Evolutionary conservation across 1,139 yeast genomes (phyloP).

Genomic region (Magnusiomyces suaveolens): DNA sequence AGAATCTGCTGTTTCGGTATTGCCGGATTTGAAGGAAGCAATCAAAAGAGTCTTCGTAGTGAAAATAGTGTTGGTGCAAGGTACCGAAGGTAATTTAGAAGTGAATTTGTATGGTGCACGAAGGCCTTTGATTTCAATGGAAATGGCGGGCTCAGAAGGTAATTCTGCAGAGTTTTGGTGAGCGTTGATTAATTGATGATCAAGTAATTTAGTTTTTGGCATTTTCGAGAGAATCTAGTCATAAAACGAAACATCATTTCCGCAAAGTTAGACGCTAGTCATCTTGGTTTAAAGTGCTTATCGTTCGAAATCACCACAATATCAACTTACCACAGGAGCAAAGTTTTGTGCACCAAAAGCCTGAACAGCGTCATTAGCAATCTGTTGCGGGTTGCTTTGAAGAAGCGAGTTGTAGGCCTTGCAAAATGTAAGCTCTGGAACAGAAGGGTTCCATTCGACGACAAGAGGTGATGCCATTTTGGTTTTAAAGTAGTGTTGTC

Average conservation of each 20-base stretch:
- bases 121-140: not conserved
- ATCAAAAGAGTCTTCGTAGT: not conserved
- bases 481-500: no score
- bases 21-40: not conserved
- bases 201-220: not conserved
- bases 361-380: not conserved
- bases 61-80: not conserved
- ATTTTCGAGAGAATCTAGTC: not conserved
- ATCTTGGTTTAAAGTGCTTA: no score
- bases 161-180: not conserved
- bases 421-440: not conserved
- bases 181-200: not conserved
- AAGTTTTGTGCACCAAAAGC: not conserved
- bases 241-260: not conserved
- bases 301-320: not conserved
- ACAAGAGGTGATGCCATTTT: no score
- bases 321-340: not conserved
- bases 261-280: no score
- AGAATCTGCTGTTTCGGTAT: not conserved
- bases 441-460: constrained; percentile 4
- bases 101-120: not conserved
- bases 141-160: not conserved
- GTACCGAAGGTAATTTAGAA: not conserved
- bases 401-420: not conserved
- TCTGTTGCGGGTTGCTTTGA: not conserved